These are phyloP conservation scores for Purshia tridentata DNA, from an alignment of 306 rosid genomes.

Conservation along the genomic window DNA sequence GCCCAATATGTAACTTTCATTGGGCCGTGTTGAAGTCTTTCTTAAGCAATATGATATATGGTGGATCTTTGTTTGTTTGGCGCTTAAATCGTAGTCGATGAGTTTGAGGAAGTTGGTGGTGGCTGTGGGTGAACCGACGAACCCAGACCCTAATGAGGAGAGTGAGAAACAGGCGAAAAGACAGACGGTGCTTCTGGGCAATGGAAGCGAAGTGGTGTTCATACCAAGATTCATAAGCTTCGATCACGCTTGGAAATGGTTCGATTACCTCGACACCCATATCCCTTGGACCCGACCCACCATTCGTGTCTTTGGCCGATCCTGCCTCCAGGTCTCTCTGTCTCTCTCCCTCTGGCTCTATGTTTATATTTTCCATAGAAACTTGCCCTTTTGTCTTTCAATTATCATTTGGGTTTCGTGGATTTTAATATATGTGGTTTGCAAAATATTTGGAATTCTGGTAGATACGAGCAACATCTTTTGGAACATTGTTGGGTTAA, in stretches of 20 bases:
- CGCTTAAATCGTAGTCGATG: conserved; percentile 23
- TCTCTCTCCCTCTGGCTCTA: background rate
- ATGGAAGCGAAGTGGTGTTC: conserved; percentile 72
- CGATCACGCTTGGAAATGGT: conserved; percentile 72
- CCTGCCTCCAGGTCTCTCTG: conserved; percentile 62
- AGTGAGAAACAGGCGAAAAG: conserved; percentile 26
- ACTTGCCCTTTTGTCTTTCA: too few species aligned
- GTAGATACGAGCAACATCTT: background rate
- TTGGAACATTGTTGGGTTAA: background rate
- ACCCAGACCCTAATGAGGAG: conserved; percentile 26
- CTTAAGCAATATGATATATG: too few species aligned
- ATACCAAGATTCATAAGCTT: conserved; percentile 49
- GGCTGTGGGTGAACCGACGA: conserved; percentile 33
- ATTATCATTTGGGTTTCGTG: background rate
- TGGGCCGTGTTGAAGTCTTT: too few species aligned
- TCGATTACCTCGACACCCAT: conserved; percentile 56
- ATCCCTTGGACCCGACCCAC: conserved; percentile 92
- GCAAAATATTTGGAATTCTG: background rate
- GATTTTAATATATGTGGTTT: background rate
- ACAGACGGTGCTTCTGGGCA: conserved; percentile 57
- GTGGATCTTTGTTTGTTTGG: too few species aligned
- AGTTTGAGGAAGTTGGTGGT: conserved; percentile 49
- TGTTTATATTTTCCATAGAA: background rate
- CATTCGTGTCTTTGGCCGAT: conserved; percentile 73
- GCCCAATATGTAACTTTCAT: too few species aligned